Base-by-base conservation (phyloP, 2,329 filamentous ascomycete genomes). In the Aspergillus hortae region DNA sequence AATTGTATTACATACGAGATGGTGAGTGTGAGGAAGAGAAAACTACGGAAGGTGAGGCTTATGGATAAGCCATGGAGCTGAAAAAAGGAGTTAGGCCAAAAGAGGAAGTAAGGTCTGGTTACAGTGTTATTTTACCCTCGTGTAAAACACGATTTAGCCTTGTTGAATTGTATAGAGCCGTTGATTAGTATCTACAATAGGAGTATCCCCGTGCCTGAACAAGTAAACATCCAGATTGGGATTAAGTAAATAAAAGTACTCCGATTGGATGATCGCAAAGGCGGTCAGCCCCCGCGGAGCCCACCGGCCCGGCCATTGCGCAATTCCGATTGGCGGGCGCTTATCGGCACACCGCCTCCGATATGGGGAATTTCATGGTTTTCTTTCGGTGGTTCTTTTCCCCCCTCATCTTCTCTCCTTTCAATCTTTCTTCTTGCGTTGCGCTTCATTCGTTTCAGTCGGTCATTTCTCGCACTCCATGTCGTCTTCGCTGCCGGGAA, bases 401-500 rank as follows among this genome's bases (percentile, higher is more conserved):
- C 30, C 48, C 48, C 21, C 35, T 41, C 19, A 36, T 49, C 27
- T 23, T 57, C 54, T 48, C 35, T 54, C 19, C 19, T 19, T 19
- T 19, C 19, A 19, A 19, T 19, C 19, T 19, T 19, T 19, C 19
- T 19, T 19, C 3, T 19, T 19, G 19, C 27, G 27, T 30, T 30
- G 27, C 7, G 27, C 27, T 30, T 30, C 27, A 9, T 30, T 30
- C 27, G 27, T 30, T 30, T 30, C 27, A 30, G 27, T 30, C 27
- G 27, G 27, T 30, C 27, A 30, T 30, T 56, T 38, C n/a, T 45
- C 48, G 44, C 49, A 38, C 48, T 42, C 23, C 52, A 86, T 86
- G 83, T 84, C 83, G 40, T 76, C 81, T 44, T 84, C 84, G 23
- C 69, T 85, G 25, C 82, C 83, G 23, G 83, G 84, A 51, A 82